Base-by-base conservation (phyloP, 305 asterid species). In the Fraxinus baroniana region DNA sequence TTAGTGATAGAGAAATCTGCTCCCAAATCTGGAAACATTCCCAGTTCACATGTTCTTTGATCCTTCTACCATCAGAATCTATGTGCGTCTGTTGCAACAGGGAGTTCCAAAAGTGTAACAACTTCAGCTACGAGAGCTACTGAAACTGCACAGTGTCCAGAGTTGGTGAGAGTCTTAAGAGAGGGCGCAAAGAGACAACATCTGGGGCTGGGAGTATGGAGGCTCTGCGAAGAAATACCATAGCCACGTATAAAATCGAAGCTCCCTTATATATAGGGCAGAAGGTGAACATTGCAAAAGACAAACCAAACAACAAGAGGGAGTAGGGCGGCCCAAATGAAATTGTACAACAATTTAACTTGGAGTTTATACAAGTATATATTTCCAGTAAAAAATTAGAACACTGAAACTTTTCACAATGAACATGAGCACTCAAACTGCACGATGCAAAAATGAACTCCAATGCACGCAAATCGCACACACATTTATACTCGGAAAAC, bases 21-120 rank as follows among this genome's bases (percentile, higher is more conserved):
- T 74, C 91, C 87, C 33, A 85, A 87, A 10, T 79, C 74, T 4
- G 75, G 37, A 62, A 84, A 41, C 18, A n/a, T 30, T 32, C 79
- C 32, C 13, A 15, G 5, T 10, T 17, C 83, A 55, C n/a, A 73
- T 5, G n/a, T 30, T 24, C 73, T 57, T 18, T 4, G 81, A 78
- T 28, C 71, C 30, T 62, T 70, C 28, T 18, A 15, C 66, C 84
- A 18, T 76, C 83, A 87, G 77, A 84, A 78, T 68, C 80, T 68
- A 44, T 81, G 74, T 72, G 7, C 41, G 1, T 37, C 86, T 80
- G 71, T 41, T 18, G 77, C 83, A 62, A 30, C 57, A 20, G 84
- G 49, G 22, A 71, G 82, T 76, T 77, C 68, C 33, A 36, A 74
- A 78, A 36, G 46, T 36, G 17, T 7, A 52, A 64, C 84, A 55